Percentiles rank a stretch among this genome's conserved stretches.
Evolutionary conservation across 345 rosid species (phyloP).

Genomic region (Arabis alpina): DNA sequence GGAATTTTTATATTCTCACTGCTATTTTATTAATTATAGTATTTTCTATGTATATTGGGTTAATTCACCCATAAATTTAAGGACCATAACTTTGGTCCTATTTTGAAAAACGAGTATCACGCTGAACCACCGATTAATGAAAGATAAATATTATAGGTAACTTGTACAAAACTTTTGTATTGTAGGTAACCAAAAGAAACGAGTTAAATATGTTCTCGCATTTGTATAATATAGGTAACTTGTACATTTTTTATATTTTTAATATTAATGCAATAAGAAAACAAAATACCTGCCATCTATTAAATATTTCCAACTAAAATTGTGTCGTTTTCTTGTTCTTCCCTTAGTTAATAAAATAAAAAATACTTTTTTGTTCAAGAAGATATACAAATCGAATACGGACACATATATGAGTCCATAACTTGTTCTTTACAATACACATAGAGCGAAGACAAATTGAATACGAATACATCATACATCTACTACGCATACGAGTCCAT

Average conservation of each 20-base stretch:
- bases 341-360: neutral
- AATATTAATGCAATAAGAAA: neutral
- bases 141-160: neutral
- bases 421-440: neutral
- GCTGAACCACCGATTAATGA: conserved; percentile 3
- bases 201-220: neutral
- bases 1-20: no score
- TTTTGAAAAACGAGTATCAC: neutral
- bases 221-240: neutral
- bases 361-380: neutral
- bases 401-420: conserved; percentile 12
- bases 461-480: neutral
- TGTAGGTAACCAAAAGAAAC: neutral
- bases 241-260: neutral
- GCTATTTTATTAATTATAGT: no score
- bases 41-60: no score
- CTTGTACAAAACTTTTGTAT: neutral
- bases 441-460: conserved; percentile 11
- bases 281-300: neutral
- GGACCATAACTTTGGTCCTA: neutral
- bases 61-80: neutral
- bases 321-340: neutral
- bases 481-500: neutral
- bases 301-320: neutral
- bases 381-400: neutral